phyloP scores from a whole-genome alignment of 129 eudicot genomes.

The Centaurea solstitialis region DNA sequence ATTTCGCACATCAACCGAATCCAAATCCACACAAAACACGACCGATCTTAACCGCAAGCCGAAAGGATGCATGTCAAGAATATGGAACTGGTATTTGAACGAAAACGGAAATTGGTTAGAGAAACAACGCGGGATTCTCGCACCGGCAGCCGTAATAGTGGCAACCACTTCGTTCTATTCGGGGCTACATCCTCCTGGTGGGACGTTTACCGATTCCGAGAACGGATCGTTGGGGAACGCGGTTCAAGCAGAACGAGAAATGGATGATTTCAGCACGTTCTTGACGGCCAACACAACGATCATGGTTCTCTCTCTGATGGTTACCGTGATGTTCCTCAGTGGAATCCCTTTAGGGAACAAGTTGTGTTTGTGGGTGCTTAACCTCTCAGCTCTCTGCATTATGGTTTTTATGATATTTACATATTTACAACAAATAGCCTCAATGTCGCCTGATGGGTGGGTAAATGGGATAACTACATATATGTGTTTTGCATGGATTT shows the following conservation, averaged over 20 bases:
- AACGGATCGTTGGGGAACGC: conserved; percentile 31
- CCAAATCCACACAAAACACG: neutral
- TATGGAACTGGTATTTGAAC: conserved; percentile 25
- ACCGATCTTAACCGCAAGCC: neutral
- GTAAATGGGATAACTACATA: neutral
- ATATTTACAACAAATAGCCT: conserved; percentile 7
- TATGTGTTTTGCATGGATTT: neutral
- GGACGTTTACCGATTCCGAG: conserved; percentile 18
- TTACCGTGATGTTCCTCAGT: conserved; percentile 27
- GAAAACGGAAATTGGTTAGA: conserved; percentile 30
- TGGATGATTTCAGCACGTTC: conserved; percentile 4
- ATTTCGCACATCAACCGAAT: neutral
- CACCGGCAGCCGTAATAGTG: conserved; percentile 11
- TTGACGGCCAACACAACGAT: conserved; percentile 24
- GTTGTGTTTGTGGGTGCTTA: conserved; percentile 37
- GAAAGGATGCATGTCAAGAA: neutral
- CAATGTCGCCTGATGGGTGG: conserved; percentile 28
- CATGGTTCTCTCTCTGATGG: conserved; percentile 27
- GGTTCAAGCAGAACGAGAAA: conserved; percentile 10
- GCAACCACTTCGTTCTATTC: conserved; percentile 21
- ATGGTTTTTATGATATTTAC: conserved; percentile 1
- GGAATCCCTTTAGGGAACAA: conserved; percentile 32
- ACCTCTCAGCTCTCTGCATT: conserved; percentile 13
- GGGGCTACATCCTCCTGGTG: conserved; percentile 33
- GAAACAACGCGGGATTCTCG: conserved; percentile 31